Evolutionary conservation across 2,329 filamentous ascomycete genomes (phyloP).

Genomic region (Xylaria multiplex): DNA sequence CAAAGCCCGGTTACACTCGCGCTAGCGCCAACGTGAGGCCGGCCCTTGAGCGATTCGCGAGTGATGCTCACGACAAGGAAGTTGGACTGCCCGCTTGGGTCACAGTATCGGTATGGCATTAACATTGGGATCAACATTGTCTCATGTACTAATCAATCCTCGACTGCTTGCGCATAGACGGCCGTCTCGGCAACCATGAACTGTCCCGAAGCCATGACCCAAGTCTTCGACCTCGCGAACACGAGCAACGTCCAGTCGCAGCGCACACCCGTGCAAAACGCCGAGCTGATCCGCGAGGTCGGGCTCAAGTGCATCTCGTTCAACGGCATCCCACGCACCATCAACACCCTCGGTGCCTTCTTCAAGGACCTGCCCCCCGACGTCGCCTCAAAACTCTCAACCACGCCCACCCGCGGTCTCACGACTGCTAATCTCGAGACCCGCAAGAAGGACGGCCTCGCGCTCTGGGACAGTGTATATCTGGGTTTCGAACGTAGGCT

Average conservation of each 20-base stretch:
- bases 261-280: slow-evolving; percentile 58
- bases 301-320: slow-evolving; percentile 82
- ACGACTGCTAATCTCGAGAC: slow-evolving; percentile 63
- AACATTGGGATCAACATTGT: not conserved
- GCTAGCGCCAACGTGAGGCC: slow-evolving; percentile 71
- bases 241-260: slow-evolving; percentile 18
- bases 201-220: slow-evolving; percentile 77
- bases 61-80: slow-evolving; percentile 67
- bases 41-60: slow-evolving; percentile 71
- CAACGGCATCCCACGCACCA: slow-evolving; percentile 84
- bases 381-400: slow-evolving; percentile 64
- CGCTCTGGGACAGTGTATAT: slow-evolving; percentile 82
- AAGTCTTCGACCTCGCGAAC: slow-evolving; percentile 67
- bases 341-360: slow-evolving; percentile 83
- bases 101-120: slow-evolving; percentile 47
- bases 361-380: slow-evolving; percentile 67
- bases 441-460: slow-evolving; percentile 67
- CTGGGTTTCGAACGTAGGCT: slow-evolving; percentile 78
- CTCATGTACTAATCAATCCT: not conserved
- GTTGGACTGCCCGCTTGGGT: slow-evolving; percentile 51
- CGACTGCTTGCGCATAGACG: slow-evolving; percentile 60
- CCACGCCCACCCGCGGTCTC: slow-evolving; percentile 64
- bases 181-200: slow-evolving; percentile 89
- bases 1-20: slow-evolving; percentile 71
- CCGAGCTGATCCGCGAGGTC: slow-evolving; percentile 79